Conservation (phyloP, 768 basidiomycete genomes). For the Cyclocybe aegerita region DNA sequence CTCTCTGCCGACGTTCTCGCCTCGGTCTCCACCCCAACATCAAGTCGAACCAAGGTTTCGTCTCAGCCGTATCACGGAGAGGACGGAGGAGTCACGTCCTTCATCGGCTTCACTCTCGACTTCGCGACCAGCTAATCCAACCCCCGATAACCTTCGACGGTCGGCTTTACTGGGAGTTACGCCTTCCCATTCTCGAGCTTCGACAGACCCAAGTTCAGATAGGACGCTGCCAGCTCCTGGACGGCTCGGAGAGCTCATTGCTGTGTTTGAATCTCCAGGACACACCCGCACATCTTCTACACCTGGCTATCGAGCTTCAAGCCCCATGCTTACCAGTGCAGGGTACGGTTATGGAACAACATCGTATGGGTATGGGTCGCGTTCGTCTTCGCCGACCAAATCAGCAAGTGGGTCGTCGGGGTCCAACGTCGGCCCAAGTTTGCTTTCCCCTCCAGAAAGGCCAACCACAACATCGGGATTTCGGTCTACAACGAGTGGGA, state of each 20-base stretch:
- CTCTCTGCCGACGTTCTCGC: conserved; percentile 38
- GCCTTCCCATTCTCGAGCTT: conserved; percentile 52
- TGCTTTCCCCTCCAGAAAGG: conserved; percentile 45
- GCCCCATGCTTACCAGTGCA: conserved; percentile 33
- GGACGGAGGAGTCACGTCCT: conserved; percentile 73
- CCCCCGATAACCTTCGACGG: conserved; percentile 45
- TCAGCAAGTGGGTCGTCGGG: conserved; percentile 31
- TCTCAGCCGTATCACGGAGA: conserved; percentile 78
- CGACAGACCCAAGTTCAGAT: conserved; percentile 55
- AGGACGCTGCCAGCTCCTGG: conserved; percentile 49
- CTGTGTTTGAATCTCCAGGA: conserved; percentile 59
- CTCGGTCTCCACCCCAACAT: conserved; percentile 34
- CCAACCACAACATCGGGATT: conserved; percentile 31
- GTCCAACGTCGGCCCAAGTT: conserved; percentile 38
- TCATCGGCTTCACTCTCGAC: conserved; percentile 39
- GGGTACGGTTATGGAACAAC: conserved; percentile 30
- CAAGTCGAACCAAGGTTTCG: conserved; percentile 38
- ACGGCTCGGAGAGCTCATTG: conserved; percentile 69
- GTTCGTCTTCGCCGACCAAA: conserved; percentile 49
- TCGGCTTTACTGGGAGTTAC: conserved; percentile 41
- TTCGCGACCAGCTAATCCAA: conserved; percentile 36
- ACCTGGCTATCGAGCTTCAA: conserved; percentile 39
- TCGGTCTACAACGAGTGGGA: conserved; percentile 27
- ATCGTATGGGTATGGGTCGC: conserved; percentile 36
- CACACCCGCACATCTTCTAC: conserved; percentile 58